Base-by-base conservation (phyloP, 805 yeast species). In the Lipomyces lipofer region DNA sequence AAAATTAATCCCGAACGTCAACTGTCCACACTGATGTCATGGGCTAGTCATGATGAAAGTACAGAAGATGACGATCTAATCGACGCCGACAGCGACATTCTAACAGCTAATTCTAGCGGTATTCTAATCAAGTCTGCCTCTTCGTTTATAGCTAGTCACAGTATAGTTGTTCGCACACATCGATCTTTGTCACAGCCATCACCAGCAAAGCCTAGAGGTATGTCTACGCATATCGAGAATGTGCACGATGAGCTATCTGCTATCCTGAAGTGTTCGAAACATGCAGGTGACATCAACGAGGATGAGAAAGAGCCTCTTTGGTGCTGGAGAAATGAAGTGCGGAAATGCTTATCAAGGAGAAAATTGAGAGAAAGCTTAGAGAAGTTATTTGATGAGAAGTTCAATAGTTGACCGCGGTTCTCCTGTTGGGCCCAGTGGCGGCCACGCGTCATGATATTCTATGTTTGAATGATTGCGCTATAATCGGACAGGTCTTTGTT, bases 301-400 rank as follows among this genome's bases (percentile, higher is more conserved):
- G n/a, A 27, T 21, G 50, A 50, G n/a, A 24, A 7, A 8, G 50
- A 50, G 19, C 24, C 45, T 2, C 28, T 48, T 5, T 56, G 58
- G 58, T 51, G 60, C 51, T 56, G 60, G 60, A 43, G 42, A 17
- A 49, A 54, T 38, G 60, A 56, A 21, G 60, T 56, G 21, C 60
- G 55, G 22, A 56, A 56, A 35, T 56, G 52, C 39, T 40, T 56
- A 12, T 39, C 52, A 12, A 53, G 60, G 9, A 54, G 59, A 15
- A 39, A 32, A 28, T 24, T 56, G 22, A 51, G 60, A 7, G 60
- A 56, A 33, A 39, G 32, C 21, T 17, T 56, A 9, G 53, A 56
- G 33, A 51, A 42, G 29, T 13, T 54, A n/a, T 35, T 32, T 21
- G 6, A n/a, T 1, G 58, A 54, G 39, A 40, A 47, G 40, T n/a